Evolutionary conservation across 768 basidiomycete species (phyloP), one percentile per base, ranked within the genome.

Genomic region (Trametes villosa): DNA sequence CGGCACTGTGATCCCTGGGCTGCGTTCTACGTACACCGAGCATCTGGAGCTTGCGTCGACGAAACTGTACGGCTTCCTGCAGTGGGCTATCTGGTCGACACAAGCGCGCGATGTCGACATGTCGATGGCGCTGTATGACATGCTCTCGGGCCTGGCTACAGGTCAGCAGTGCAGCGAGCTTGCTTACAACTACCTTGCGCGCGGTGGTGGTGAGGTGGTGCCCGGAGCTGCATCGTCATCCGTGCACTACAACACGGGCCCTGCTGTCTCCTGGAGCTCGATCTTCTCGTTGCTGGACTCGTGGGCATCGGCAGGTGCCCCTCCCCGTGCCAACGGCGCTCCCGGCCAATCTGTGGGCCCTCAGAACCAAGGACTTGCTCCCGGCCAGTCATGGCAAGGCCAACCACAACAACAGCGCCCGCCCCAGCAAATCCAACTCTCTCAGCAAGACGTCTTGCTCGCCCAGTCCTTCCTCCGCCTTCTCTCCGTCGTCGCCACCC

Each of bases 51-150:
- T 81, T n/a, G 83, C 81, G 2, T 74, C 82, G 26, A 86, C 83
- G 1, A 83, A 86, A 59, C 77, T 92, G 0, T 85, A 86, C 1
- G 81, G 86, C 1, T 96, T 96, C 72, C 76, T 96, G 48, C 91
- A 93, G 59, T 96, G 94, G 94, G 92, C 92, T 0, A 85, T 92
- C 9, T 91, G 89, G 89, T 90, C 89, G 1, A 91, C 91, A 1
- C 86, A 92, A 57, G 79, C 83, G 5, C 83, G 88, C 60, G 91
- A 93, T 61, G 69, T 83, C 7, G 83, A 83, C 1, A 87, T 93
- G 85, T 80, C 88, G 40, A 87, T 86, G 65, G 91, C 92, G 0
- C 74, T 94, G 52, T 94, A 93, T 70, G 91, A 96, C 66, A 96
- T 96, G 95, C 77, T 97, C 30, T 79, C 84, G 9, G 92, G 95